Evolutionary conservation across 2,329 filamentous ascomycete species (phyloP).

Genomic region (Orbilia brochopaga): DNA sequence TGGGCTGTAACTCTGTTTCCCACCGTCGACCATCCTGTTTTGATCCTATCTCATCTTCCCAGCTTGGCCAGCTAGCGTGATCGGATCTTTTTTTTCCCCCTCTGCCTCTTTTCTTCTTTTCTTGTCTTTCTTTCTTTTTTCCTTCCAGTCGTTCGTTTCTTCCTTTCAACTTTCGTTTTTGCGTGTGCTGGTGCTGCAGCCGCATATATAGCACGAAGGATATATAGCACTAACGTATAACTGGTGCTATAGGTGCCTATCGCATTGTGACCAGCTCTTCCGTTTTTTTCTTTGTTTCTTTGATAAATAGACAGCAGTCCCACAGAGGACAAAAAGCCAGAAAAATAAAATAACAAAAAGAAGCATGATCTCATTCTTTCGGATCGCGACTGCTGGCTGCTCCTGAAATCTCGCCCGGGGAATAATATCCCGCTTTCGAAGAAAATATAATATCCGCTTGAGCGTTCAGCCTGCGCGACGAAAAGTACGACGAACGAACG

Average conservation of each 20-base stretch:
- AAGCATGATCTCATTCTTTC: background rate
- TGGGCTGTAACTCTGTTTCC: conserved; percentile 11
- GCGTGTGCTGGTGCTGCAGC: background rate
- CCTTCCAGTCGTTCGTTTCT: background rate
- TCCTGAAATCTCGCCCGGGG: background rate
- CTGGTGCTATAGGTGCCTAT: background rate
- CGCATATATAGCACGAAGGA: conserved; percentile 3
- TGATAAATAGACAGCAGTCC: conserved; percentile 9
- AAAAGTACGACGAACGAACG: background rate
- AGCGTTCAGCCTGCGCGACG: background rate
- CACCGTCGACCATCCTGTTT: conserved; percentile 46
- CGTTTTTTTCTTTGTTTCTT: background rate
- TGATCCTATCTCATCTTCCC: conserved; percentile 38
- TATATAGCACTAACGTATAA: conserved; percentile 5
- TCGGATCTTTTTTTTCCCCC: conserved; percentile 33
- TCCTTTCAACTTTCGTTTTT: background rate
- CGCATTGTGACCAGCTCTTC: background rate
- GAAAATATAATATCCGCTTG: background rate
- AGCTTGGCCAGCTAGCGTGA: conserved; percentile 28
- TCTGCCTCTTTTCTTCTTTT: background rate
- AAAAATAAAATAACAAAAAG: too few species aligned
- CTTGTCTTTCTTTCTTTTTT: background rate
- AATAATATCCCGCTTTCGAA: background rate
- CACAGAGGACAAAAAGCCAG: background rate
- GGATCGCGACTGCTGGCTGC: conserved; percentile 4